Evolutionary conservation across 495 filamentous ascomycete species (phyloP).

Genomic region (Talaromyces ruber): DNA sequence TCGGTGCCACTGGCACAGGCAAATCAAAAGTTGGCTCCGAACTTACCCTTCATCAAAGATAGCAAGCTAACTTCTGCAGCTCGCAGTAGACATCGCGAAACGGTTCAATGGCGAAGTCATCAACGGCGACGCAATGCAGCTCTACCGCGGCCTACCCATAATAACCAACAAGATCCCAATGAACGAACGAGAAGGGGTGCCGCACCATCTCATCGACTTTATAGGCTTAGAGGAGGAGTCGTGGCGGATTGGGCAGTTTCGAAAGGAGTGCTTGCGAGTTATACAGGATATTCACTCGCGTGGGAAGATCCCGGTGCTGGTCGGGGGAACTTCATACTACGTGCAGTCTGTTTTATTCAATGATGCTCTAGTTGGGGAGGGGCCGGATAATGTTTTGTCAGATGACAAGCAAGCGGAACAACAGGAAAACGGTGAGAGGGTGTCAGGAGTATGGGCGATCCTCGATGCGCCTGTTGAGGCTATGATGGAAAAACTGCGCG

Average conservation of each 20-base stretch:
- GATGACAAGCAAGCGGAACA: slow-evolving; percentile 9
- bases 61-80: slow-evolving; percentile 39
- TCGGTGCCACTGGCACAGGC: slow-evolving; percentile 91
- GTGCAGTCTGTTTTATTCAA: slow-evolving; percentile 78
- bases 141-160: slow-evolving; percentile 87
- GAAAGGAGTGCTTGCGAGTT: slow-evolving; percentile 52
- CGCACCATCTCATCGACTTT: slow-evolving; percentile 81
- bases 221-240: slow-evolving; percentile 64
- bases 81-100: slow-evolving; percentile 81
- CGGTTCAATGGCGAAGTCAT: slow-evolving; percentile 90
- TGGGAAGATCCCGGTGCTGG: slow-evolving; percentile 77
- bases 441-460: slow-evolving; percentile 52
- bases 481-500: slow-evolving; percentile 60
- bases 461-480: slow-evolving; percentile 58
- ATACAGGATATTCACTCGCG: slow-evolving; percentile 71
- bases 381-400: slow-evolving; percentile 13
- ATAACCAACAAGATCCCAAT: slow-evolving; percentile 87
- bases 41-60: slow-evolving; percentile 11
- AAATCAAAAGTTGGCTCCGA: slow-evolving; percentile 99
- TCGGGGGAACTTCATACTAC: slow-evolving; percentile 95
- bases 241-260: slow-evolving; percentile 75
- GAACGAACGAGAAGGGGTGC: slow-evolving; percentile 69
- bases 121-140: slow-evolving; percentile 98
- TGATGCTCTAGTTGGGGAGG: slow-evolving; percentile 46
- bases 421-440: not conserved